Evolutionary conservation across 495 filamentous ascomycete genomes (phyloP).

Genomic region (Xylaria grammica): DNA sequence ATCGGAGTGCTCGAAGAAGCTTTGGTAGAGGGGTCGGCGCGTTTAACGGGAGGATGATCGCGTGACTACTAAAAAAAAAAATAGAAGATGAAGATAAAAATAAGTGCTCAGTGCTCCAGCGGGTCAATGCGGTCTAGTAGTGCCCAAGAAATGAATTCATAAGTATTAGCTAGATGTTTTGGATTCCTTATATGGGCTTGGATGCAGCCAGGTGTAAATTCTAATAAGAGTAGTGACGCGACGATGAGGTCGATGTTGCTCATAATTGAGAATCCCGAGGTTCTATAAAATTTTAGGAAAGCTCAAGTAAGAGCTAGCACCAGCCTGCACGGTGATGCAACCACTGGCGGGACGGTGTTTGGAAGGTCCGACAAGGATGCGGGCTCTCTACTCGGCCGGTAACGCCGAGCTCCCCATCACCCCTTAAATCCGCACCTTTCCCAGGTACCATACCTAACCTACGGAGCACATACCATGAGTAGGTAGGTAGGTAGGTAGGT

Average conservation of each 20-base stretch:
- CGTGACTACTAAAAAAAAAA: background rate
- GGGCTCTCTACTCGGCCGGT: background rate
- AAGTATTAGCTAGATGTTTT: background rate
- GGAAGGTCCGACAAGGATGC: background rate
- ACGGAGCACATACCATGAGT: too few species aligned
- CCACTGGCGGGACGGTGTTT: slow-evolving; percentile 12
- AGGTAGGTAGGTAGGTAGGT: too few species aligned
- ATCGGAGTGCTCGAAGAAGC: background rate
- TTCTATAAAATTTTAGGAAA: slow-evolving; percentile 17
- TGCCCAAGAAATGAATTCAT: background rate
- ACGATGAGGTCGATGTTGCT: slow-evolving; percentile 28
- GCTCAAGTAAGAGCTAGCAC: slow-evolving; percentile 21
- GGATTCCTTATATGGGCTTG: background rate
- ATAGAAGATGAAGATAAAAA: background rate
- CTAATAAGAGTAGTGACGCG: slow-evolving; percentile 18
- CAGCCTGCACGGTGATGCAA: slow-evolving; percentile 36
- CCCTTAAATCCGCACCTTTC: slow-evolving; percentile 12
- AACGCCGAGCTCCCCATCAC: slow-evolving; percentile 6
- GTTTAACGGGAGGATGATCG: background rate
- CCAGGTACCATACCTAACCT: too few species aligned
- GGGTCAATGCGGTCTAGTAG: background rate
- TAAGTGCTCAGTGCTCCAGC: background rate
- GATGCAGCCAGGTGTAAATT: background rate
- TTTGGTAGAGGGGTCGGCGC: slow-evolving; percentile 1
- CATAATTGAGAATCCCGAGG: slow-evolving; percentile 20